Percentiles rank a stretch among this genome's conserved stretches.
These are phyloP conservation scores for Fusarium nodosum DNA, from an alignment of 2,329 filamentous ascomycete genomes.

Conservation along the genomic window DNA sequence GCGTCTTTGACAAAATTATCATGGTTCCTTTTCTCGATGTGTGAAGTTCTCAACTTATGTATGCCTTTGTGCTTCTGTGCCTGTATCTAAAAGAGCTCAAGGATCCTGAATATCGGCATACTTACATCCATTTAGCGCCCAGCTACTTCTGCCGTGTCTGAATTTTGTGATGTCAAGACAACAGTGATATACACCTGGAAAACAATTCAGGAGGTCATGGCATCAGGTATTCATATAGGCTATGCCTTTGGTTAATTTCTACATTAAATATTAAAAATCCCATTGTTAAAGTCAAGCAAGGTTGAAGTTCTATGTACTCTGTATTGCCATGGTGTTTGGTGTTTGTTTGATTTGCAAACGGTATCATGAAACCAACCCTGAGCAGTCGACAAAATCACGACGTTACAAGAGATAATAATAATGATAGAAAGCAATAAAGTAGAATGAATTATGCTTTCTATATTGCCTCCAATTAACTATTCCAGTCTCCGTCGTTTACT, in stretches of 20 bases:
- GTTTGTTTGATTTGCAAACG: neutral
- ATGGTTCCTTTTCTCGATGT: neutral
- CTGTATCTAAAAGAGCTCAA: neutral
- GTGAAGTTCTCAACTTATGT: neutral
- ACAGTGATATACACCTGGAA: neutral
- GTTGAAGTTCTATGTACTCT: neutral
- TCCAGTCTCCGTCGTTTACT: too few relatives aligned
- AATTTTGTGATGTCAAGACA: neutral
- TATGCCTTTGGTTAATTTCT: neutral
- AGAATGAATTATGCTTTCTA: neutral
- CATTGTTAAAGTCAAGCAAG: rapidly evolving
- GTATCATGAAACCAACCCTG: neutral
- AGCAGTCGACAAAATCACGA: neutral
- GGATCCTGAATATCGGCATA: neutral
- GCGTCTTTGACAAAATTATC: slow-evolving; percentile 33
- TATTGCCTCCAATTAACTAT: too few relatives aligned
- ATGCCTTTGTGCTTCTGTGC: neutral
- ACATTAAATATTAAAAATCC: neutral
- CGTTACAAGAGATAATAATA: neutral
- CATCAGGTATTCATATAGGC: neutral
- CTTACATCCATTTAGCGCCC: neutral
- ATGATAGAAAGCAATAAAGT: neutral
- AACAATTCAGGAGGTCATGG: neutral
- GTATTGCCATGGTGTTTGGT: neutral
- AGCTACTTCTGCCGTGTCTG: neutral